Evolutionary conservation across 768 basidiomycete species (phyloP), one percentile per base, ranked within the genome.

Genomic region (Mycena alexandri): DNA sequence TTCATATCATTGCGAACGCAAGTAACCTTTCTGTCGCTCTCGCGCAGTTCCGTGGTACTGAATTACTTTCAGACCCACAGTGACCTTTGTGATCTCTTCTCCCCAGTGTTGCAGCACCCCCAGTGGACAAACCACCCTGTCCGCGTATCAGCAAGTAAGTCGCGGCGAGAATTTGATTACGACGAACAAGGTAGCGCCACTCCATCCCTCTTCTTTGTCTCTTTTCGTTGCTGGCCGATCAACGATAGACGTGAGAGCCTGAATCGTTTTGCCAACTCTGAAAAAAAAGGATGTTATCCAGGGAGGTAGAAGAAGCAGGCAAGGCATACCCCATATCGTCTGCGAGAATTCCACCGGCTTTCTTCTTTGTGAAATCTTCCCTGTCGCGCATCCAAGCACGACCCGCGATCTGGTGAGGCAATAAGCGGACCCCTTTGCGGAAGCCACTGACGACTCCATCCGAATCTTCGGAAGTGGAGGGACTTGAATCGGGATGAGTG

Each of bases 101-200:
- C 89, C 90, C 97, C 97, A 99, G 77, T 99, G 98, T 13, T 86
- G 85, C 56, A 98, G 88, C 16, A 99, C 87, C 14, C 92, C 88
- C 17, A 97, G 84, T 5, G 97, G 97, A 61, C 92, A 93, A 33
- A 98, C 81, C 38, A 99, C 92, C 22, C 97, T 96, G 24, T 6
- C 43, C 47, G 43, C 69, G n/a, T 56, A 52, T 56, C 14, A 41
- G 41, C 50, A 59, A n/a, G 54, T 19, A 29, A 29, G 11, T 24
- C 1, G 22, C 34, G 67, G 13, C 11, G 38, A 38, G 9, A 38
- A 38, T 14, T 3, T 38, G 65, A 61, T 24, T 41, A 29, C 2
- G 9, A 77, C 90, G 42, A 74, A 93, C 93, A 95, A 80, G 0
- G 93, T 94, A 1, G 87, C 79, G 4, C 83, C 85, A 19, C 86